These are phyloP conservation scores for Macrophomina tecta DNA, from an alignment of 2,329 filamentous ascomycete genomes.

Conservation along the genomic window DNA sequence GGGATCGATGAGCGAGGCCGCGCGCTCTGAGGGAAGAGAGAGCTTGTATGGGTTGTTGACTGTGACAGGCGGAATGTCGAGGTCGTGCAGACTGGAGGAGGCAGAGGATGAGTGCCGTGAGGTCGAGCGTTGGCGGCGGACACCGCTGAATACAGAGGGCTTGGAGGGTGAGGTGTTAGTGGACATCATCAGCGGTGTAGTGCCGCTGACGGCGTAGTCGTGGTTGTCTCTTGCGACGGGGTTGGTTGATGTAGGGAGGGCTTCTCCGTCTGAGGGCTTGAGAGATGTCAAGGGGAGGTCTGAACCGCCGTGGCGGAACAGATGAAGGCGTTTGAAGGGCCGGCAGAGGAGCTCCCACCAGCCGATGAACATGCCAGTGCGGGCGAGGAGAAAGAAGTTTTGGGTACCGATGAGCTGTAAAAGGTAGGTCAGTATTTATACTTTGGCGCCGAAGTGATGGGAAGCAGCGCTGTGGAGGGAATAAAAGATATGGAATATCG, in stretches of 20 bases:
- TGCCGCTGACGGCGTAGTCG: not conserved
- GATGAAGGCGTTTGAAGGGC: slow-evolving; percentile 25
- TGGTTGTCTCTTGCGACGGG: not conserved
- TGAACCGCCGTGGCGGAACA: slow-evolving; percentile 20
- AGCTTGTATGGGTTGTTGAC: slow-evolving; percentile 21
- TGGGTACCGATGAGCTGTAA: slow-evolving; percentile 46
- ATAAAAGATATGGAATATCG: not conserved
- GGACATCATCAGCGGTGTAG: not conserved
- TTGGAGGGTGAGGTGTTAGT: not conserved
- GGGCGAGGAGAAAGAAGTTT: slow-evolving; percentile 42
- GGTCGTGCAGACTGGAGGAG: not conserved
- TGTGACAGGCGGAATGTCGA: not conserved
- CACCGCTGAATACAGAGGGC: not conserved
- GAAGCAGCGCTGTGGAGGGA: not conserved
- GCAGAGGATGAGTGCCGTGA: not conserved
- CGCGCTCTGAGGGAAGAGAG: slow-evolving; percentile 20
- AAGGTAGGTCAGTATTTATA: not conserved
- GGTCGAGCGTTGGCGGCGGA: slow-evolving; percentile 7
- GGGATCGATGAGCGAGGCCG: not conserved
- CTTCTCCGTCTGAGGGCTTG: slow-evolving; percentile 27
- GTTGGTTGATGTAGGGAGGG: not conserved
- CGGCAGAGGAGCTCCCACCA: slow-evolving; percentile 35
- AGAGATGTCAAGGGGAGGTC: slow-evolving; percentile 28
- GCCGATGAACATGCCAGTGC: slow-evolving; percentile 36
- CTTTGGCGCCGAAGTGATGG: not conserved